These are phyloP conservation scores for Xylariales sp. DNA, from an alignment of 2,329 filamentous ascomycete genomes.

Conservation along the genomic window DNA sequence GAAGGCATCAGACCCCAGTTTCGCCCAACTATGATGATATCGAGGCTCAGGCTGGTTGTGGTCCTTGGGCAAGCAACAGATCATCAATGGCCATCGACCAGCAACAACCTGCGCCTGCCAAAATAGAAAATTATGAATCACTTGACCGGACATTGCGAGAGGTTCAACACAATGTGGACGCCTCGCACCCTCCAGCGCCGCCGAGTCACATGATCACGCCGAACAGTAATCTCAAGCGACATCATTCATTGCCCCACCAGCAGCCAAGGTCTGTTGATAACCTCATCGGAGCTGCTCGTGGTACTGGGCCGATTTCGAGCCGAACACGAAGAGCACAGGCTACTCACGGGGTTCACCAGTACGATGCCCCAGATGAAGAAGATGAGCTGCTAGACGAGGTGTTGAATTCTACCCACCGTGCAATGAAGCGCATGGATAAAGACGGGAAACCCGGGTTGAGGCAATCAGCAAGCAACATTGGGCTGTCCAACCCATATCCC, in stretches of 20 bases:
- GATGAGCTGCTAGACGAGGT: slow-evolving; percentile 93
- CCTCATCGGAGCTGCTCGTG: slow-evolving; percentile 50
- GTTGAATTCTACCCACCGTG: slow-evolving; percentile 70
- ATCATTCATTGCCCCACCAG: slow-evolving; percentile 60
- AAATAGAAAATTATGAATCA: slow-evolving; percentile 55
- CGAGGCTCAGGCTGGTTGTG: slow-evolving; percentile 88
- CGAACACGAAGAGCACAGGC: slow-evolving; percentile 76
- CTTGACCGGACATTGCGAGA: slow-evolving; percentile 55
- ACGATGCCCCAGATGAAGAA: slow-evolving; percentile 93
- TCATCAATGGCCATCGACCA: slow-evolving; percentile 77
- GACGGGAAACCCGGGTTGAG: slow-evolving; percentile 46
- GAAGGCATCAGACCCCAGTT: slow-evolving; percentile 77
- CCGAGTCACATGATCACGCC: slow-evolving; percentile 47
- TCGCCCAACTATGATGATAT: slow-evolving; percentile 80
- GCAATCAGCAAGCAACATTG: slow-evolving; percentile 62
- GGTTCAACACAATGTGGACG: slow-evolving; percentile 45
- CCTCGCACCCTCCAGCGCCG: slow-evolving; percentile 42
- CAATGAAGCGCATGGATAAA: slow-evolving; percentile 65
- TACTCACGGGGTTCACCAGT: slow-evolving; percentile 70
- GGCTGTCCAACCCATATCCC: slow-evolving; percentile 57
- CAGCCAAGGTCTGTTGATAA: slow-evolving; percentile 62
- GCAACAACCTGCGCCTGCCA: slow-evolving; percentile 38
- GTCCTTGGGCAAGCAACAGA: slow-evolving; percentile 80
- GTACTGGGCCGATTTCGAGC: slow-evolving; percentile 63
- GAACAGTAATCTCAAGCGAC: slow-evolving; percentile 54